Percentiles rank a stretch among this genome's conserved stretches.
Evolutionary conservation across 228 moss, liverwort and hornwort genomes (phyloP).

Genomic region (Sphagnum fallax): DNA sequence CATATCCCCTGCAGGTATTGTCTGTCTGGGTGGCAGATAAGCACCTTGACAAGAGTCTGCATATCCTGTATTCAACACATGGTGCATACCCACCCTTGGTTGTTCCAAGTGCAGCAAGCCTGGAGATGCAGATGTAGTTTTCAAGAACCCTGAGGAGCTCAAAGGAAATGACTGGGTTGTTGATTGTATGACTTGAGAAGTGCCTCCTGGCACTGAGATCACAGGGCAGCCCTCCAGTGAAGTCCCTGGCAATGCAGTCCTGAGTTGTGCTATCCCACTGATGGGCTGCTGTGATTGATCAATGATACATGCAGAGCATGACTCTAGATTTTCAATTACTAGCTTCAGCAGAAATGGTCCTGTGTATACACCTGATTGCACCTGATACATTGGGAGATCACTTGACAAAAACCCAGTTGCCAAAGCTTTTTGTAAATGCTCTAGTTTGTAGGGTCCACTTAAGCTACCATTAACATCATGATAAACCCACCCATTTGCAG

Average conservation of each 20-base stretch:
- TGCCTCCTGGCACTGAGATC: no score
- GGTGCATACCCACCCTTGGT: constrained; percentile 6
- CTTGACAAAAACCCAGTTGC: constrained; percentile 16
- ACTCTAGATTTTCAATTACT: constrained; percentile 17
- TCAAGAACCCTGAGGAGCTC: neutral
- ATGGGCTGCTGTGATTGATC: constrained; percentile 34
- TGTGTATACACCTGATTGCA: constrained; percentile 18
- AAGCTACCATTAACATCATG: constrained; percentile 22
- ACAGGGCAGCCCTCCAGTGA: no score
- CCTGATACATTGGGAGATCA: constrained; percentile 28
- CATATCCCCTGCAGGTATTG: neutral
- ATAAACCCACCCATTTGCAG: constrained; percentile 32
- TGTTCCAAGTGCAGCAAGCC: constrained; percentile 7
- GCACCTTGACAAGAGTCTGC: constrained; percentile 8
- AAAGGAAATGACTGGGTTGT: constrained; percentile 7
- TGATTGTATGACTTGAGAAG: neutral
- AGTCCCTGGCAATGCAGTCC: no score
- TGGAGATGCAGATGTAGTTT: constrained; percentile 19
- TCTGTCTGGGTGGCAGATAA: constrained; percentile 8
- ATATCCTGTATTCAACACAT: neutral
- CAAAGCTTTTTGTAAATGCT: constrained; percentile 34
- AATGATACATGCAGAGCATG: neutral
- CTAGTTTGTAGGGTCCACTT: constrained; percentile 24
- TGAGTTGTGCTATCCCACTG: no score
- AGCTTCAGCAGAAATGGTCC: constrained; percentile 33